These are phyloP conservation scores for Cercospora beticola DNA, from an alignment of 2,329 filamentous ascomycete genomes.

Conservation along the genomic window DNA sequence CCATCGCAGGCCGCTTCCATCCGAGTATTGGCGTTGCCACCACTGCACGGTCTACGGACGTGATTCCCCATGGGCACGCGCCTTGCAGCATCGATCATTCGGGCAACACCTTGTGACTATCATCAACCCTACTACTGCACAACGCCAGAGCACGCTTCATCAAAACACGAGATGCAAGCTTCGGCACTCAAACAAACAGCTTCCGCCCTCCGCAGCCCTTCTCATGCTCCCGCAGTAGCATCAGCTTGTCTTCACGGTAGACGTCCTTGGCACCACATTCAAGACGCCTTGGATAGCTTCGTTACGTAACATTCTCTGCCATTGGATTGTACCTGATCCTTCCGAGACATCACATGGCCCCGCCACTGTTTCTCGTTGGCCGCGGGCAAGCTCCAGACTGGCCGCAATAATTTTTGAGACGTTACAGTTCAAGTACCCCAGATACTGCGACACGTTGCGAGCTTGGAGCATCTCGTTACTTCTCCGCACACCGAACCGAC, in stretches of 20 bases:
- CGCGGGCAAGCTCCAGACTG: constrained; percentile 10
- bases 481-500: neutral
- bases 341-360: neutral
- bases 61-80: neutral
- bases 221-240: neutral
- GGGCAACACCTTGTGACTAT: neutral
- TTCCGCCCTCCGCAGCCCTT: neutral
- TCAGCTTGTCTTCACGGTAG: neutral
- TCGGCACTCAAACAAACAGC: neutral
- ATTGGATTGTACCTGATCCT: constrained; percentile 10
- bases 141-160: neutral
- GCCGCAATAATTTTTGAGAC: neutral
- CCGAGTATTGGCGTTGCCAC: neutral
- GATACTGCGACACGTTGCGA: neutral
- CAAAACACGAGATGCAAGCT: neutral
- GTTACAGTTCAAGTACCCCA: neutral
- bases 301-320: neutral
- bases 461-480: neutral
- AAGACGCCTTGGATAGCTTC: neutral
- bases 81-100: neutral
- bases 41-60: neutral
- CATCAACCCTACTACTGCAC: neutral
- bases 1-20: neutral
- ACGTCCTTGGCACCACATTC: constrained; percentile 1
- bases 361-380: neutral